Percentiles rank a stretch among this genome's conserved stretches.
phyloP scores from a whole-genome alignment of 2,329 filamentous ascomycete genomes.

The Dothiorella sarmentorum region DNA sequence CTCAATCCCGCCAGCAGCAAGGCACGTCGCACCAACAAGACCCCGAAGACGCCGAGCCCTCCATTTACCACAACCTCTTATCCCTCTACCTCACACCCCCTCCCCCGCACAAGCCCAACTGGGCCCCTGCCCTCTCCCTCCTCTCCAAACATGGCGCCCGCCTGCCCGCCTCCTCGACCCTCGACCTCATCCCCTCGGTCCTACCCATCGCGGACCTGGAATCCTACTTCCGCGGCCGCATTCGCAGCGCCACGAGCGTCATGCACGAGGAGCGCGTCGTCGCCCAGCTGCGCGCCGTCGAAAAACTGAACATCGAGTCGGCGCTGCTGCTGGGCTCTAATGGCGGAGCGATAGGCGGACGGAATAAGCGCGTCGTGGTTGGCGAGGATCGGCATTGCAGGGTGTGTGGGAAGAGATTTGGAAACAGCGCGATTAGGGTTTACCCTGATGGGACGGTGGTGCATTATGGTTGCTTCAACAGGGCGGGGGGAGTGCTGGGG shows the following conservation, averaged over 20 bases:
- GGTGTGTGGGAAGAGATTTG: slow-evolving; percentile 89
- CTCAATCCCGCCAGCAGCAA: slow-evolving; percentile 1
- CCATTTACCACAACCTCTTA: slow-evolving; percentile 89
- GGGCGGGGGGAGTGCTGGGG: background rate
- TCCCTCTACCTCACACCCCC: slow-evolving; percentile 85
- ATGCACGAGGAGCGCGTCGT: slow-evolving; percentile 79
- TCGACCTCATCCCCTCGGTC: slow-evolving; percentile 77
- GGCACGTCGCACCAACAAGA: slow-evolving; percentile 39
- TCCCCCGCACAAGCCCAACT: slow-evolving; percentile 66
- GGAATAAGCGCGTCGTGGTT: slow-evolving; percentile 71
- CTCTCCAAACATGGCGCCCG: slow-evolving; percentile 91
- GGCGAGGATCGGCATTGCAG: slow-evolving; percentile 85
- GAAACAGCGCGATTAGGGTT: slow-evolving; percentile 85
- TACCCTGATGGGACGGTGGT: slow-evolving; percentile 64
- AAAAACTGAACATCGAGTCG: slow-evolving; percentile 74
- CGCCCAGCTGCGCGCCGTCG: slow-evolving; percentile 70
- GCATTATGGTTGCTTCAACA: slow-evolving; percentile 45
- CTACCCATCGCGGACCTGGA: slow-evolving; percentile 77
- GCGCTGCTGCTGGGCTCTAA: slow-evolving; percentile 72
- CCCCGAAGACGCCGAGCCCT: slow-evolving; percentile 58
- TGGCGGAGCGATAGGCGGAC: slow-evolving; percentile 55
- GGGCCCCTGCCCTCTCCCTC: slow-evolving; percentile 76
- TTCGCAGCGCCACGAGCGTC: slow-evolving; percentile 77
- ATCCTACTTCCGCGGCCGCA: slow-evolving; percentile 87
- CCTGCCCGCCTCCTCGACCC: slow-evolving; percentile 79